Percentiles rank a stretch among this genome's conserved stretches.
Evolutionary conservation across 805 yeast species (phyloP).

Genomic region (Zygotorulaspora danielsina): DNA sequence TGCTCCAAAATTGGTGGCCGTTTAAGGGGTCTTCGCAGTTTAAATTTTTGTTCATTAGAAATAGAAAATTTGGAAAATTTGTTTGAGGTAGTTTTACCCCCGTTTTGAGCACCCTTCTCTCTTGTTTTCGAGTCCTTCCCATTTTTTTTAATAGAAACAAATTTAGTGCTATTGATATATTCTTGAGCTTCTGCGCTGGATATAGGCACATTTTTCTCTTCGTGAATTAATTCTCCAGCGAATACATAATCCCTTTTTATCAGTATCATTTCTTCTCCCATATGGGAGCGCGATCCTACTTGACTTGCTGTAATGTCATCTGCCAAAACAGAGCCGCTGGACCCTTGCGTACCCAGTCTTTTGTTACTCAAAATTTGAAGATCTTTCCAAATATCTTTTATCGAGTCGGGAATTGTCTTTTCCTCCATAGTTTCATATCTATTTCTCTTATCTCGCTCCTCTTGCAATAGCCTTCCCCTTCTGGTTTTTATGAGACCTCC

Average conservation of each 20-base stretch:
- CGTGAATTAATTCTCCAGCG: slow-evolving; percentile 80
- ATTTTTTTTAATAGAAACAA: slow-evolving; percentile 28
- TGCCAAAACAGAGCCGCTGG: slow-evolving; percentile 27
- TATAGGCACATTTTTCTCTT: slow-evolving; percentile 70
- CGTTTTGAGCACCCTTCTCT: slow-evolving; percentile 24
- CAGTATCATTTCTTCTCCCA: slow-evolving; percentile 49
- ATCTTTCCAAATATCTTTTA: slow-evolving; percentile 53
- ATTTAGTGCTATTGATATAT: slow-evolving; percentile 53
- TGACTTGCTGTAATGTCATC: slow-evolving; percentile 11
- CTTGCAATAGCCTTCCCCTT: slow-evolving; percentile 51
- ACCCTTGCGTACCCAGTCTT: slow-evolving; percentile 24
- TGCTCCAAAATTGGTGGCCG: slow-evolving; percentile 74
- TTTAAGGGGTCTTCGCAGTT: slow-evolving; percentile 54
- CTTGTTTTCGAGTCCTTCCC: slow-evolving; percentile 4
- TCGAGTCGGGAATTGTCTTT: slow-evolving; percentile 37
- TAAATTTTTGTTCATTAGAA: slow-evolving; percentile 22
- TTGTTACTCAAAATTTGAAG: slow-evolving; percentile 39
- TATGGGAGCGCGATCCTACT: slow-evolving; percentile 3
- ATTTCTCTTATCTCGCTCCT: slow-evolving; percentile 24
- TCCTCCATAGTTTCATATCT: slow-evolving; percentile 33
- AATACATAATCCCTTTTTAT: slow-evolving; percentile 78
- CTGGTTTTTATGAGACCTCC: slow-evolving; percentile 73
- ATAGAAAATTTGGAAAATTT: neutral
- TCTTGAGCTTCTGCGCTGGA: slow-evolving; percentile 86
- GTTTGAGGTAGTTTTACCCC: neutral